These are phyloP conservation scores for Madurella mycetomatis DNA, from an alignment of 2,329 filamentous ascomycete species.

Conservation along the genomic window DNA sequence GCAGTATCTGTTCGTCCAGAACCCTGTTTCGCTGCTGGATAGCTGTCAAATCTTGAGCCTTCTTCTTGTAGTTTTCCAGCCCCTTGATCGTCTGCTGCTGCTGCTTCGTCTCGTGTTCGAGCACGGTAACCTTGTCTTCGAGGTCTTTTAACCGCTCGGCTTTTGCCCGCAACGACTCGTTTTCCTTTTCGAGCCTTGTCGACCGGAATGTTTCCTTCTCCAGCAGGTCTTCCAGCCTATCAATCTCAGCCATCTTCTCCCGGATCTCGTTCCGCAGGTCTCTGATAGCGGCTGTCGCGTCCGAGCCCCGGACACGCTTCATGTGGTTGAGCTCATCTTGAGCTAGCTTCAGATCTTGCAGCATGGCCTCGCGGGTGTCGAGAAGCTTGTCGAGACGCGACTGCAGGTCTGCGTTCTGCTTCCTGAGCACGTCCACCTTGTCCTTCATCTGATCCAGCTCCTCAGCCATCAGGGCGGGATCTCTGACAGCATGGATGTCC, in stretches of 20 bases:
- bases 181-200: constrained; percentile 44
- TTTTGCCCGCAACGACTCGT: constrained; percentile 43
- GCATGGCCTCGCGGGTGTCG: constrained; percentile 60
- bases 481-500: constrained; percentile 32
- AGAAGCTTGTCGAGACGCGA: constrained; percentile 57
- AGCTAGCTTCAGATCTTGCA: constrained; percentile 56
- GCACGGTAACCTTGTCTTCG: constrained; percentile 56
- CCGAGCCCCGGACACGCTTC: constrained; percentile 49
- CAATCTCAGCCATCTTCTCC: constrained; percentile 56
- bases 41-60: constrained; percentile 30
- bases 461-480: constrained; percentile 54
- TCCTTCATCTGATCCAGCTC: constrained; percentile 48
- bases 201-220: constrained; percentile 48
- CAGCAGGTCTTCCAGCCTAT: constrained; percentile 62
- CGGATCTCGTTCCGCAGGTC: constrained; percentile 54
- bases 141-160: constrained; percentile 48
- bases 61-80: constrained; percentile 35
- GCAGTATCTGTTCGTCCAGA: constrained; percentile 42
- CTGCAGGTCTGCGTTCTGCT: constrained; percentile 55
- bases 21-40: constrained; percentile 40
- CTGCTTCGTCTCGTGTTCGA: constrained; percentile 48
- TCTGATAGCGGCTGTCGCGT: constrained; percentile 49
- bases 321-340: constrained; percentile 52
- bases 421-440: constrained; percentile 50
- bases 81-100: constrained; percentile 35